These are phyloP conservation scores for Citrus trifoliata DNA, from an alignment of 345 rosid genomes.

Conservation along the genomic window DNA sequence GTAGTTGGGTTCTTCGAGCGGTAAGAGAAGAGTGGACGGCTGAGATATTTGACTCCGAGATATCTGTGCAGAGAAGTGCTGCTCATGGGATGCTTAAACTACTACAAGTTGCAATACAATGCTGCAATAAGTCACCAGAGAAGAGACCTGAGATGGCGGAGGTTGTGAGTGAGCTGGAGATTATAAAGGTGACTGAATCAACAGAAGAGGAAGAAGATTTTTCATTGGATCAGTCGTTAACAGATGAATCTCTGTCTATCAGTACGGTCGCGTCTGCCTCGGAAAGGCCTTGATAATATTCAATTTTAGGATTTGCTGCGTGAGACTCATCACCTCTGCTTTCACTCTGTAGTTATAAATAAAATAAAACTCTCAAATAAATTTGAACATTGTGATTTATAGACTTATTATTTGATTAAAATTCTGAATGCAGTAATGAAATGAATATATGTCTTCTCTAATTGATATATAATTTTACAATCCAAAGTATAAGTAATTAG, in stretches of 20 bases:
- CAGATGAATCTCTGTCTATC: slow-evolving; percentile 34
- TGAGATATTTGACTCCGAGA: slow-evolving; percentile 52
- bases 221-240: slow-evolving; percentile 29
- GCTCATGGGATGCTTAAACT: slow-evolving; percentile 40
- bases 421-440: no score
- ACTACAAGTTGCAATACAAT: slow-evolving; percentile 42
- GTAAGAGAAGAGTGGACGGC: slow-evolving; percentile 68
- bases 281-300: not conserved
- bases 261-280: not conserved
- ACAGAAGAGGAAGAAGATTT: slow-evolving; percentile 26
- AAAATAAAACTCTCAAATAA: no score
- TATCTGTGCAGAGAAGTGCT: slow-evolving; percentile 35
- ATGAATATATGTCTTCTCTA: no score
- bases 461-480: no score
- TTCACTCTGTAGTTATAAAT: no score
- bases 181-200: slow-evolving; percentile 17
- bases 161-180: slow-evolving; percentile 34
- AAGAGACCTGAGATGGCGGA: slow-evolving; percentile 50
- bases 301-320: no score
- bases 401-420: no score
- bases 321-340: no score
- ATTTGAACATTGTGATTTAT: no score
- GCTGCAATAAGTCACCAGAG: slow-evolving; percentile 45
- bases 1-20: slow-evolving; percentile 56
- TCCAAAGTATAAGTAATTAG: no score